Base-by-base conservation (phyloP, 371 early-diverging fungal species). In the Mucor circinelloides region DNA sequence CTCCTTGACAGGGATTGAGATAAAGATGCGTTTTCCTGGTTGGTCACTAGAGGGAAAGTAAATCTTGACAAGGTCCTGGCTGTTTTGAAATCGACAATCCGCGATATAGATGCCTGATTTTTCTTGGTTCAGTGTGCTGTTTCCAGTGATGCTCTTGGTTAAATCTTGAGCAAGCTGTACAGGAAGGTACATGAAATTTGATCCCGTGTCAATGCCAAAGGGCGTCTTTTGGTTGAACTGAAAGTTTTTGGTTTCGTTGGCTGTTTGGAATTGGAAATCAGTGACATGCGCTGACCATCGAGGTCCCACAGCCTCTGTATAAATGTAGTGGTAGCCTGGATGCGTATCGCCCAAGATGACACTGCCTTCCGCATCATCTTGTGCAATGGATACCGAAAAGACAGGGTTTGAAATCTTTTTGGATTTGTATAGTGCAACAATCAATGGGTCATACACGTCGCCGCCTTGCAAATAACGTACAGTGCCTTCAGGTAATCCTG, bases 311-410 rank as follows among this genome's bases (percentile, higher is more conserved):
- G 27, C 44, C 12, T 30, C 28, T 25, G 30, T 44, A 25, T 38
- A 46, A 9, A 69, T 62, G 0, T 78, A 71, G 30, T 69, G 54
- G 0, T 78, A 69, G 40, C 71, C 64, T 31, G 42, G 46, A 25
- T 46, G 58, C n/a, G 77, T 76, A 0, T 79, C 88, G 7, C 88
- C 89, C 60, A 91, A 78, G n/a, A 84, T 69, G 6, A 89, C 71
- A 34, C 84, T 80, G 2, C 89, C 91, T 1, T 59, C 32, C 10
- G 68, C 61, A 15, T 34, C 38, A 27, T 64, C 42, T 13, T 67
- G 44, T 10, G 68, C 67, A 61, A 82, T 73, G 30, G 66, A 64
- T 25, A 83, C 66, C 0, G 84, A 79, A 50, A 83, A 83, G 3
- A 83, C 54, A 12, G 84, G 78, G 17, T 77, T 63, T 5, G 73